Conservation (phyloP, 2,329 filamentous ascomycete genomes). For the Aspergillus sp. region DNA sequence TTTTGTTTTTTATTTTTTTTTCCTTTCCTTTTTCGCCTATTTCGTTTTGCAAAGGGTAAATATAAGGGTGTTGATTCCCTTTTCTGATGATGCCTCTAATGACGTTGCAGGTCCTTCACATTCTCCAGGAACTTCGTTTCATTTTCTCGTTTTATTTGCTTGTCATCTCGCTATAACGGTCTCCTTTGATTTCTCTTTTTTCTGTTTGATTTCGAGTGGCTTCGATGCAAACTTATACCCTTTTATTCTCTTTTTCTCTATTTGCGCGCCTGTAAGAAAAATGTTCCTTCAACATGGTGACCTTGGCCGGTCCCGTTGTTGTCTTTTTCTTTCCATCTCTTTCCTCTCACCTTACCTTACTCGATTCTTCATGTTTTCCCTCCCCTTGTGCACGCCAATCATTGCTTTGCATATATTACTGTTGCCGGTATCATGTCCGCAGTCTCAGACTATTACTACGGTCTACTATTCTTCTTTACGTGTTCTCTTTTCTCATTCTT, state of each 20-base stretch:
- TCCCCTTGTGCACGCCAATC: not conserved
- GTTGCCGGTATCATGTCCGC: conserved; percentile 12
- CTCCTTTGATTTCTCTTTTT: conserved; percentile 13
- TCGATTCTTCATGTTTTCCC: conserved; percentile 1
- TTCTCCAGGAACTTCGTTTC: not conserved
- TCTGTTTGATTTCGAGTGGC: conserved; percentile 12
- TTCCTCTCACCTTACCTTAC: conserved; percentile 3
- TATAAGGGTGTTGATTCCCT: not conserved
- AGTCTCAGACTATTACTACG: conserved; percentile 2
- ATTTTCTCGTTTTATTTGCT: not conserved
- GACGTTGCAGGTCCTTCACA: not conserved
- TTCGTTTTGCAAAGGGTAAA: too few relatives aligned
- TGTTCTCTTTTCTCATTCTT: not conserved
- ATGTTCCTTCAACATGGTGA: conserved; percentile 10
- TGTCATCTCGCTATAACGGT: conserved; percentile 3
- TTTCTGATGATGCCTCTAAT: not conserved
- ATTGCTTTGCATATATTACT: conserved; percentile 12
- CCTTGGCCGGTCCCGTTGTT: conserved; percentile 6
- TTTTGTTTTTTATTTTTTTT: not conserved
- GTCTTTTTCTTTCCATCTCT: conserved; percentile 6
- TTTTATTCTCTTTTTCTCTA: conserved; percentile 8
- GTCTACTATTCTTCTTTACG: conserved; percentile 4
- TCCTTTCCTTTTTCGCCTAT: conserved; percentile 5
- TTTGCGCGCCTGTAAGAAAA: conserved; percentile 16
- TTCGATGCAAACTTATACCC: conserved; percentile 23